These are phyloP conservation scores for Hirsutella thompsonii DNA, from an alignment of 2,329 filamentous ascomycete species.

Conservation along the genomic window DNA sequence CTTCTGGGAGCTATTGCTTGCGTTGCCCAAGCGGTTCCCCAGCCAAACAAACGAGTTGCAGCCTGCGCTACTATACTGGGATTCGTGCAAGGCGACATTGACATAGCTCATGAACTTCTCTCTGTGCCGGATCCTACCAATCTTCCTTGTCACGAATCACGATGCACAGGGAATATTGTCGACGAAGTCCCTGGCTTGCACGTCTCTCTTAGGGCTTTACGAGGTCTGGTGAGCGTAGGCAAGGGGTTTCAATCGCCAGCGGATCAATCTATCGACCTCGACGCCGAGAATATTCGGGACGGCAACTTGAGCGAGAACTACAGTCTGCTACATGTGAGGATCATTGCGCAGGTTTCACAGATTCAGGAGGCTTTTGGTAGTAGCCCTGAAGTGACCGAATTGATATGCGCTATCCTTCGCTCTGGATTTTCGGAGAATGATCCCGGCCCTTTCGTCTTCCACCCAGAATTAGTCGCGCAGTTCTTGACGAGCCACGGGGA, in stretches of 20 bases:
- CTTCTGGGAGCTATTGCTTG: constrained; percentile 63
- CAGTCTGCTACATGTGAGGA: constrained; percentile 27
- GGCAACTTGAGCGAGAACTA: constrained; percentile 9
- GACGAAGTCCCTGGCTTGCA: constrained; percentile 33
- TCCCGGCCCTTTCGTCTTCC: constrained; percentile 66
- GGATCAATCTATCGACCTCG: constrained; percentile 56
- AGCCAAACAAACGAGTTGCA: constrained; percentile 38
- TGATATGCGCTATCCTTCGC: constrained; percentile 57
- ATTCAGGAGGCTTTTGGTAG: constrained; percentile 38
- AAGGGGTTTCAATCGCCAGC: constrained; percentile 58
- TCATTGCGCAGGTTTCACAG: constrained; percentile 33
- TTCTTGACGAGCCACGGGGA: constrained; percentile 48
- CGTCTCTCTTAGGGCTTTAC: constrained; percentile 41
- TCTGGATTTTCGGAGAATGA: constrained; percentile 64
- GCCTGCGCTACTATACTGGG: constrained; percentile 45
- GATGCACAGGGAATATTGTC: constrained; percentile 15
- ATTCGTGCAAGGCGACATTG: constrained; percentile 47
- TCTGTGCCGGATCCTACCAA: constrained; percentile 3
- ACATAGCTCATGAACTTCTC: constrained; percentile 10
- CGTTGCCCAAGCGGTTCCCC: constrained; percentile 58
- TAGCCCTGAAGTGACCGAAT: constrained; percentile 57
- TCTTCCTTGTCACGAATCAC: constrained; percentile 12
- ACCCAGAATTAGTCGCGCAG: constrained; percentile 49
- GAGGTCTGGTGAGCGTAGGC: constrained; percentile 57
- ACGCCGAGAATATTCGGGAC: constrained; percentile 25